phyloP scores from a whole-genome alignment of 169 alveolate species.

The Cryptosporidium sp. region DNA sequence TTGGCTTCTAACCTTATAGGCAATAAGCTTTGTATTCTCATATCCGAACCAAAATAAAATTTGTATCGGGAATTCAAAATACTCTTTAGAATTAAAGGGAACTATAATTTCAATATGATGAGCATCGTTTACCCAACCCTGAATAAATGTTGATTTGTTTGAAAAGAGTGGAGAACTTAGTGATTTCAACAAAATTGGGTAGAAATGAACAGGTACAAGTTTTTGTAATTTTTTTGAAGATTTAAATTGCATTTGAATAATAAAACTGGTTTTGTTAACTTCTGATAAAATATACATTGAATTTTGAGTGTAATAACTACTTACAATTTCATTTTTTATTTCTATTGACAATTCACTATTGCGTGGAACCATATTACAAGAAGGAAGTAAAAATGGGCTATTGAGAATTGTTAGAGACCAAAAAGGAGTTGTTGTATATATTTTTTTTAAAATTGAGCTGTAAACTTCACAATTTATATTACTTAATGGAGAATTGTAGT shows the following conservation, averaged over 20 bases:
- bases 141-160: neutral
- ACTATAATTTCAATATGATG: neutral
- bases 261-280: neutral
- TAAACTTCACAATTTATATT: neutral
- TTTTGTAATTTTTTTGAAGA: neutral
- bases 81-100: neutral
- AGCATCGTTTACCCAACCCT: neutral
- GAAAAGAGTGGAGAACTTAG: conserved; percentile 38
- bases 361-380: conserved; percentile 6
- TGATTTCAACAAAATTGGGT: conserved; percentile 31
- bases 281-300: neutral
- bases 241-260: neutral
- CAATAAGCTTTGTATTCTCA: conserved; percentile 11
- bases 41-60: conserved; percentile 58
- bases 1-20: conserved; percentile 1
- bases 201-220: neutral
- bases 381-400: conserved; percentile 15
- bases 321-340: neutral
- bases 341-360: neutral
- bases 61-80: conserved; percentile 9
- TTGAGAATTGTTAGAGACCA: conserved; percentile 3
- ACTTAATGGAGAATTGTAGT: conserved; percentile 43
- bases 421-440: conserved; percentile 16
- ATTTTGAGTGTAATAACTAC: neutral
- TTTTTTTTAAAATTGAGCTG: neutral